Conservation (phyloP, 176 grass and related monocot genomes). For the Themeda triandra region DNA sequence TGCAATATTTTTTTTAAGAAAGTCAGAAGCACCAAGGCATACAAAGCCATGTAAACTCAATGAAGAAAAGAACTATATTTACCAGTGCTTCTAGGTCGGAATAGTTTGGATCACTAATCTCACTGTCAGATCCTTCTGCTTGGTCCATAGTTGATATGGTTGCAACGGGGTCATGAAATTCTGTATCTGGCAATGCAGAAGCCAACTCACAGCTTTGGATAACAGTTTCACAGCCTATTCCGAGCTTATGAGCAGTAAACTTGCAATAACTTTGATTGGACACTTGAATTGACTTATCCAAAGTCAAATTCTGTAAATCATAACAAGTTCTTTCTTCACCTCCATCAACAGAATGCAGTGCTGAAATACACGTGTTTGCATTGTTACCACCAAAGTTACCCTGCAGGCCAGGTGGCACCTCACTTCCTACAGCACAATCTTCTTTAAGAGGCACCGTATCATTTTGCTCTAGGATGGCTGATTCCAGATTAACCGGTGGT, state of each 20-base stretch:
- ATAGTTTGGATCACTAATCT: slow-evolving; percentile 42
- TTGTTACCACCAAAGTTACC: slow-evolving; percentile 8
- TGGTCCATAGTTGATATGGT: slow-evolving; percentile 19
- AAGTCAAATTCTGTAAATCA: slow-evolving; percentile 4
- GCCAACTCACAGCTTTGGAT: slow-evolving; percentile 10
- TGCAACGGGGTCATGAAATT: slow-evolving; percentile 18
- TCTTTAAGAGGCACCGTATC: slow-evolving; percentile 24
- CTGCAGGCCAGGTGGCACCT: slow-evolving; percentile 15
- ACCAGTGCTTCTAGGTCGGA: slow-evolving; percentile 61
- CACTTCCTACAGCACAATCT: slow-evolving; percentile 14
- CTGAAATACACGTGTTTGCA: slow-evolving; percentile 5
- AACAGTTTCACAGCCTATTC: slow-evolving; percentile 19
- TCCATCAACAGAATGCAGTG: slow-evolving; percentile 9
- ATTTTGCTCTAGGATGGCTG: slow-evolving; percentile 24
- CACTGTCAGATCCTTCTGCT: slow-evolving; percentile 47
- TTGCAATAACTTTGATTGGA: slow-evolving; percentile 14
- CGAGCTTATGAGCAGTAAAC: slow-evolving; percentile 3
- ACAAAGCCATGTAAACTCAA: slow-evolving; percentile 8
- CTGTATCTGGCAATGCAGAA: slow-evolving; percentile 18
- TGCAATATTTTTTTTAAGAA: slow-evolving; percentile 16
- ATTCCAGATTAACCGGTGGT: slow-evolving; percentile 10
- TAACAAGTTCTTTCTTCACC: slow-evolving; percentile 25
- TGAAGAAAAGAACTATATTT: slow-evolving; percentile 27
- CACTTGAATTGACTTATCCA: slow-evolving; percentile 21
- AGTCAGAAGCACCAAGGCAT: slow-evolving; percentile 15